These are phyloP conservation scores for Gnomoniopsis sp. DNA, from an alignment of 2,329 filamentous ascomycete species.

Conservation along the genomic window DNA sequence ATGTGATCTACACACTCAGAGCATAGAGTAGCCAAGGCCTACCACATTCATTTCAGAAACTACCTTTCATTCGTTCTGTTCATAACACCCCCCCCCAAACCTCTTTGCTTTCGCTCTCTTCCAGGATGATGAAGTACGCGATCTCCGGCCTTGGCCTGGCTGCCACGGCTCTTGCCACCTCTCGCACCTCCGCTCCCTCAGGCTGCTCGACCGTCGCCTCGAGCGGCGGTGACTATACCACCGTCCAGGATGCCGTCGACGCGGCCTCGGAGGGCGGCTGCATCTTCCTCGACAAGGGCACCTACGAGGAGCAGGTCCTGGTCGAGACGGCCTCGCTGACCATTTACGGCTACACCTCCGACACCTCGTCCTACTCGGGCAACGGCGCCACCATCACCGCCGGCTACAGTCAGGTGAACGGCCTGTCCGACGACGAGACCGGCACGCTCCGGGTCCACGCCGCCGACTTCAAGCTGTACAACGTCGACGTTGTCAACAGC, in stretches of 20 bases:
- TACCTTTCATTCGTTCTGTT: not conserved
- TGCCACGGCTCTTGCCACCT: constrained; percentile 25
- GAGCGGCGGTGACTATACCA: constrained; percentile 30
- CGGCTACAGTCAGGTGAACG: constrained; percentile 41
- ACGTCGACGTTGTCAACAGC: constrained; percentile 50
- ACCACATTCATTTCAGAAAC: not conserved
- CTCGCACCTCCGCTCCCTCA: constrained; percentile 36
- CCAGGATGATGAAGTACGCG: constrained; percentile 6
- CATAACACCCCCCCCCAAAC: too few relatives aligned
- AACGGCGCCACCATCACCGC: constrained; percentile 56
- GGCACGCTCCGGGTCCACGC: constrained; percentile 43
- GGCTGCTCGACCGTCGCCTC: constrained; percentile 47
- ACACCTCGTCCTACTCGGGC: constrained; percentile 45
- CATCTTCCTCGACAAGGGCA: constrained; percentile 61
- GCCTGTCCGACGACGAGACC: constrained; percentile 50
- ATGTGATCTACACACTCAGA: not conserved
- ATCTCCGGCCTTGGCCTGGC: not conserved
- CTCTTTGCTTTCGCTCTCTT: not conserved
- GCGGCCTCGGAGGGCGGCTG: constrained; percentile 54
- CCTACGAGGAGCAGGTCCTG: constrained; percentile 59
- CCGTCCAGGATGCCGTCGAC: constrained; percentile 53
- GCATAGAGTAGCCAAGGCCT: not conserved
- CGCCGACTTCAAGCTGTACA: constrained; percentile 58
- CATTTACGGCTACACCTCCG: constrained; percentile 52
- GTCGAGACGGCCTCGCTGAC: constrained; percentile 46